Base-by-base conservation (phyloP, 768 basidiomycete genomes). In the Hygrocybe punicea region DNA sequence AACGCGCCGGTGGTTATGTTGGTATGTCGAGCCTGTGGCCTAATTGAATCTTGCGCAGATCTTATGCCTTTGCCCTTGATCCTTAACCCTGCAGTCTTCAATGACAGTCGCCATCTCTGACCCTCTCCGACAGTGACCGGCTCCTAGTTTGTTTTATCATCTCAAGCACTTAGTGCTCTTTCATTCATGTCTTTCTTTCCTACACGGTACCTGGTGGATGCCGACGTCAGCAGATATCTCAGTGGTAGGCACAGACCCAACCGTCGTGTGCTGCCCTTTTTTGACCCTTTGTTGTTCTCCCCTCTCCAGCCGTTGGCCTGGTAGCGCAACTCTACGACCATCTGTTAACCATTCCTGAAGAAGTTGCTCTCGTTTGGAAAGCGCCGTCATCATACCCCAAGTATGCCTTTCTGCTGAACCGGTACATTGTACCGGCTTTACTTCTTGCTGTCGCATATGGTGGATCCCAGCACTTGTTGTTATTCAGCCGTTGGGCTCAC, bases 311-410 rank as follows among this genome's bases (percentile, higher is more conserved):
- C 23, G 65, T 58, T 16, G 74, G 73, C 14, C 58, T 75, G 21
- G 61, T 61, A 4, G 42, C 67, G 1, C 48, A 74, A 17, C 40
- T 76, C 2, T 76, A 73, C 53, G 75, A 76, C 56, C 72, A 76
- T 44, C 19, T 63, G 10, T 51, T 76, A 51, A 72, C 74, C 6
- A 60, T 76, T 16, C 14, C 57, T 25, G 51, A 53, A n/a, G 57
- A 58, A n/a, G 25, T 58, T 23, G 19, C 33, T 6, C 44, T 58
- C 57, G 8, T 66, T 68, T 51, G 60, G 60, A 52, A 36, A 8
- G 53, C 56, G 36, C 23, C 42, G 2, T 7, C 2, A 8, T 51
- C 47, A 4, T 51, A 19, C 36, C n/a, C 46, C 19, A 53, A 49
- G 42, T 68, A 67, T 52, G 60, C 64, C 4, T 74, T 74, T 58